Evolutionary conservation across 108 stramenopile genomes (phyloP), one percentile per base, ranked within the genome.

Genomic region (Aurantiochytrium sp.): DNA sequence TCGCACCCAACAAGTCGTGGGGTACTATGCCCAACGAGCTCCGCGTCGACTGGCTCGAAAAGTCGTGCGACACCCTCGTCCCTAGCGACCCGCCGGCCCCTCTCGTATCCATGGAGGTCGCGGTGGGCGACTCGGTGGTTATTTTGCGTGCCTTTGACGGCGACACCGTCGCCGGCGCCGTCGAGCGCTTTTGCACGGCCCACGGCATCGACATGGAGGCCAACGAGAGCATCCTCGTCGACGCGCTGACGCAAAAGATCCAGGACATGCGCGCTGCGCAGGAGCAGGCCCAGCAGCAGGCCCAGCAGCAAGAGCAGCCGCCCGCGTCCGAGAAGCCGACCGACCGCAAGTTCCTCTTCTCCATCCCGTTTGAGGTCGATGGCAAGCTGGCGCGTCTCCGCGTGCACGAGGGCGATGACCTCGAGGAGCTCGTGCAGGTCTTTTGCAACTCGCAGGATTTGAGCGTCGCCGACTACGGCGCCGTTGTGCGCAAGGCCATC

Each of bases 171-270:
- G 24, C 19, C 17, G 24, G 73, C 45, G 73, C 73, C 45, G 73
- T 81, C 21, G 73, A 81, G 73, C 73, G 73, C 36, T 81, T 81
- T n/a, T 81, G 73, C 73, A 81, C 36, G 6, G 39, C 73, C 36
- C 45, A 81, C 45, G 45, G 73, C 12, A 81, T 81, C 73, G 45
- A 81, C 45, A 22, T 81, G 39, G 73, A 81, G 39, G 42, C 39
- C 42, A 81, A 81, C 73, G 73, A 30, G 27, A 48, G 30, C 24
- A 12, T 81, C 30, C 73, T 81, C 6, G 30, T 81, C 12, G 45
- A 81, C 19, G 73, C 73, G 21, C 45, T 81, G 6, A 24, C 2
- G 12, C 36, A 81, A 24, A 22, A 48, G n/a, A 48, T 81, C 45
- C 15, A 1, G 42, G 27, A 81, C 17, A 41, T 48, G 45, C 73